Base-by-base conservation (phyloP, 495 filamentous ascomycete genomes). In the Penicillium argentinense region DNA sequence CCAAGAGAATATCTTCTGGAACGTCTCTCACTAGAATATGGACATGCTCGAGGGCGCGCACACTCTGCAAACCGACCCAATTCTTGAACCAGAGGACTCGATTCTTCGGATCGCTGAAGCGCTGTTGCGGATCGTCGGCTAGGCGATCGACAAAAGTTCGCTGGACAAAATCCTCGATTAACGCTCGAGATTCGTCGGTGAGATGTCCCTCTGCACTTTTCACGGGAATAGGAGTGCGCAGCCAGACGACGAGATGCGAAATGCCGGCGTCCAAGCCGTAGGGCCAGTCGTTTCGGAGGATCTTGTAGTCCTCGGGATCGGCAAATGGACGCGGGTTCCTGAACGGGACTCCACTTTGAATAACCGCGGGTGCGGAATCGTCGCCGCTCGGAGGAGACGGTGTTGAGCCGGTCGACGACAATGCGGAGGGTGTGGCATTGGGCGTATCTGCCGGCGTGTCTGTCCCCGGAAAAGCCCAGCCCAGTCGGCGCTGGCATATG, bases 31-130 rank as follows among this genome's bases (percentile, higher is more conserved):
- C 70, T 47, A 90, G 64, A 11, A 89, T 71, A 75, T 88, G 85
- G 4, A 89, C 69, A 73, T 88, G 91, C 55, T 95, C 91, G 45
- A 96, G 66, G 5, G 82, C 78, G 40, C 86, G 72, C 38, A 97
- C 89, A 63, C 89, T 95, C 71, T 96, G 90, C 60, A 95, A 64
- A n/a, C 79, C 80, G 39, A 82, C 82, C 87, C 88, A 95, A 59
- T 97, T 97, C 77, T 95, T 96, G 60, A 96, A 96, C 87, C 88
- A 97, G 55, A 91, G 48, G 49, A 96, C 88, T 47, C 77, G 79
- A 5, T 81, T 75, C 19, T 73, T 67, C 22, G 66, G 56, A 37
- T 63, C 56, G 5, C 47, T 66, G 69, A 63, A 57, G 21, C 18
- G 57, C 66, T 3, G 68, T 57, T 33, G 28, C 17, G 29, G 25